These are phyloP conservation scores for Coemansia nantahalensis DNA, from an alignment of 192 early-diverging fungal species.

Conservation along the genomic window DNA sequence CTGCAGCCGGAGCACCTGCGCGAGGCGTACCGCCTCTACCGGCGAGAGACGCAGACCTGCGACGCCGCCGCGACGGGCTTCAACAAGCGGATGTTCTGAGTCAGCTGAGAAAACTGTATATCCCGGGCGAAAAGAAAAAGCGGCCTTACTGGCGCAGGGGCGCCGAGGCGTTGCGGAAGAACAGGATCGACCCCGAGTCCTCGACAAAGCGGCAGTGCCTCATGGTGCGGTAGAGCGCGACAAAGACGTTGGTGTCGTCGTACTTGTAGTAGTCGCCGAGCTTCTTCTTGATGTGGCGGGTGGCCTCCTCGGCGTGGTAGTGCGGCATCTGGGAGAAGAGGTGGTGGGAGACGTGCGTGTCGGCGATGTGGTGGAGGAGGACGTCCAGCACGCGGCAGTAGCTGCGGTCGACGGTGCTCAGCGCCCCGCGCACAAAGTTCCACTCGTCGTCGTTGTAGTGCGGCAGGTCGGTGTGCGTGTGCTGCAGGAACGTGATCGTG, in stretches of 20 bases:
- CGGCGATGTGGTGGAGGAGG: constrained; percentile 78
- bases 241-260: constrained; percentile 68
- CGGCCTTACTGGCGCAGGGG: constrained; percentile 3
- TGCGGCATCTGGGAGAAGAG: constrained; percentile 97
- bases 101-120: too few species aligned
- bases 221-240: constrained; percentile 68
- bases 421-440: constrained; percentile 91
- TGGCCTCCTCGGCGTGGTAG: constrained; percentile 91
- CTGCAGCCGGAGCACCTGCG: constrained; percentile 82
- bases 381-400: constrained; percentile 83
- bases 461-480: constrained; percentile 85
- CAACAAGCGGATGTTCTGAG: constrained; percentile 41
- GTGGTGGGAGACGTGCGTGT: constrained; percentile 95
- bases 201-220: constrained; percentile 85
- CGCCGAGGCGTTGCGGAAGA: constrained; percentile 54
- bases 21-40: constrained; percentile 79
- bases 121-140: background rate
- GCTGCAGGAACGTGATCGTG: constrained; percentile 93
- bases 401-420: constrained; percentile 87
- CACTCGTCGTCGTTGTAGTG: constrained; percentile 82
- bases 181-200: constrained; percentile 79
- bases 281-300: constrained; percentile 71
- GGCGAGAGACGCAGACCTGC: constrained; percentile 44
- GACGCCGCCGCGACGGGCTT: constrained; percentile 14
- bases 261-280: constrained; percentile 78